These are phyloP conservation scores for Podila minutissima DNA, from an alignment of 192 early-diverging fungal species.

Conservation along the genomic window DNA sequence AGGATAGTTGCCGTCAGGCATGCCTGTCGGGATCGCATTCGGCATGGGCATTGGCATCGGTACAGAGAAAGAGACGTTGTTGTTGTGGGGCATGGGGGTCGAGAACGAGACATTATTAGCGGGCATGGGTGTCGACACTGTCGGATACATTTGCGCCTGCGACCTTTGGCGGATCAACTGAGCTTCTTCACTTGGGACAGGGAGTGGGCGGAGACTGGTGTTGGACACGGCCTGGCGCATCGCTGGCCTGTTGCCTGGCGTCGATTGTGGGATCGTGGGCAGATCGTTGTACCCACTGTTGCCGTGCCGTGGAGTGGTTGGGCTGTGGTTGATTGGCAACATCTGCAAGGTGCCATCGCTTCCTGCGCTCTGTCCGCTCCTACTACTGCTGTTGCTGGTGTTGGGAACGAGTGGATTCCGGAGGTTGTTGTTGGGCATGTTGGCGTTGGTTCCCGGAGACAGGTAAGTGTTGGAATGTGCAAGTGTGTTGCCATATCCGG, in stretches of 20 bases:
- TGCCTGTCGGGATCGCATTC: neutral
- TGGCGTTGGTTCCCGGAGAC: slow-evolving; percentile 14
- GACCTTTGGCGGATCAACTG: slow-evolving; percentile 45
- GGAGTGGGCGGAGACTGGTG: slow-evolving; percentile 23
- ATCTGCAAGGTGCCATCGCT: slow-evolving; percentile 22
- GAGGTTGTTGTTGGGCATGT: neutral
- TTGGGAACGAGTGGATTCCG: slow-evolving; percentile 7
- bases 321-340: slow-evolving; percentile 22
- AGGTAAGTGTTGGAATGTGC: slow-evolving; percentile 17
- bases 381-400: slow-evolving; percentile 9
- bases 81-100: slow-evolving; percentile 19
- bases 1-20: slow-evolving; percentile 8
- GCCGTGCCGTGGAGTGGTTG: slow-evolving; percentile 11
- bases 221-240: slow-evolving; percentile 12
- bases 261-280: neutral
- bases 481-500: neutral
- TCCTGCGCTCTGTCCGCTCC: neutral
- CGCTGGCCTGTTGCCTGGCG: neutral
- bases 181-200: slow-evolving; percentile 29
- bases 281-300: neutral
- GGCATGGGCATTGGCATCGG: slow-evolving; percentile 21
- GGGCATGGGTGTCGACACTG: neutral
- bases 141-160: slow-evolving; percentile 28
- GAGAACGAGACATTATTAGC: neutral
- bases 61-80: slow-evolving; percentile 27